Evolutionary conservation across 257 asterid genomes (phyloP).

Genomic region (Forsythia suspensa): DNA sequence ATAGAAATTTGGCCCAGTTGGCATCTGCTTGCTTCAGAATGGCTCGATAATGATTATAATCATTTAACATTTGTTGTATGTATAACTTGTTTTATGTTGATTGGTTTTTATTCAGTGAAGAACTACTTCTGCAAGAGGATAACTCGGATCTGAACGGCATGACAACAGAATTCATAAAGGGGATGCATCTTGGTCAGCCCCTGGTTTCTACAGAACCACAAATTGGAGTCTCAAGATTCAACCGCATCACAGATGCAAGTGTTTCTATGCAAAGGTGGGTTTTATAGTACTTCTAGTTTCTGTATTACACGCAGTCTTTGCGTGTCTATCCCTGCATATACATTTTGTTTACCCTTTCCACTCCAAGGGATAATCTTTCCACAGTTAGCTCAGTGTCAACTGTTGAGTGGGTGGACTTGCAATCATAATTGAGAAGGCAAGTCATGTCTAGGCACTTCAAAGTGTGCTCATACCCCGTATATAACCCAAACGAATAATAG

Average conservation of each 20-base stretch:
- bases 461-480: neutral
- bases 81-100: slow-evolving; percentile 4
- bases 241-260: slow-evolving; percentile 45
- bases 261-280: slow-evolving; percentile 57
- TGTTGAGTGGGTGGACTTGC: neutral
- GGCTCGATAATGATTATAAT: neutral
- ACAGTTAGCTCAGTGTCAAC: neutral
- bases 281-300: slow-evolving; percentile 15
- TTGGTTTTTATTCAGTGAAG: slow-evolving; percentile 64
- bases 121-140: slow-evolving; percentile 90
- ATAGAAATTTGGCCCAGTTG: neutral
- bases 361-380: neutral
- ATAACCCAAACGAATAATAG: neutral
- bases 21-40: neutral
- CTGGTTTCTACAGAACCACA: slow-evolving; percentile 44
- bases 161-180: slow-evolving; percentile 60
- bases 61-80: neutral
- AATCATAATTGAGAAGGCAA: neutral
- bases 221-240: slow-evolving; percentile 55
- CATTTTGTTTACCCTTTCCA: neutral
- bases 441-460: neutral
- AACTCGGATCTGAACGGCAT: slow-evolving; percentile 62
- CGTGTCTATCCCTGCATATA: neutral
- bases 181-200: slow-evolving; percentile 65
- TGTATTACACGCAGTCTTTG: neutral